Conservation (phyloP, 352 stramenopile species). For the Phytophthora vignae region DNA sequence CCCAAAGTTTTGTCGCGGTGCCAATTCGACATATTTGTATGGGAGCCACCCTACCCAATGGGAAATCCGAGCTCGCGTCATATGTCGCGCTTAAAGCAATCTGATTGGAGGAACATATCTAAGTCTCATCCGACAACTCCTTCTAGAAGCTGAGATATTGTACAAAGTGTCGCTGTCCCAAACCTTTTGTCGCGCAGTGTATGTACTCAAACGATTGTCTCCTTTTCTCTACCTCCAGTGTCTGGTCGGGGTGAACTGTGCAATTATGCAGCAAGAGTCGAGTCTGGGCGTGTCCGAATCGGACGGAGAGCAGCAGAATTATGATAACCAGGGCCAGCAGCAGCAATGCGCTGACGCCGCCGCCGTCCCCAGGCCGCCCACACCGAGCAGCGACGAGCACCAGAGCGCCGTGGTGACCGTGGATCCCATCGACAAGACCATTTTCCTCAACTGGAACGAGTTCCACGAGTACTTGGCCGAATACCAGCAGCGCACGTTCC, state of each 20-base stretch:
- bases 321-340: too few relatives aligned
- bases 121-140: too few relatives aligned
- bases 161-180: too few relatives aligned
- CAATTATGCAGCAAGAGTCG: slow-evolving; percentile 18
- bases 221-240: slow-evolving; percentile 11
- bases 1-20: too few relatives aligned
- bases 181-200: too few relatives aligned
- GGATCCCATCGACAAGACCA: slow-evolving; percentile 24
- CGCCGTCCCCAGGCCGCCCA: neutral
- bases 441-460: slow-evolving; percentile 36
- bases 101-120: too few relatives aligned
- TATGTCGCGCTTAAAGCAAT: too few relatives aligned
- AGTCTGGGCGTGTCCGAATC: slow-evolving; percentile 7
- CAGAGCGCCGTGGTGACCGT: slow-evolving; percentile 22
- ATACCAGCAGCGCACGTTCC: slow-evolving; percentile 42
- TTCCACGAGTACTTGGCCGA: slow-evolving; percentile 39
- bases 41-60: too few relatives aligned
- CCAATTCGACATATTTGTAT: too few relatives aligned
- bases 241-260: slow-evolving; percentile 31
- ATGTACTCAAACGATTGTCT: too few relatives aligned
- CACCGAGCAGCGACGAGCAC: slow-evolving; percentile 14
- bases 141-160: too few relatives aligned
- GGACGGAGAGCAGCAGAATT: neutral
- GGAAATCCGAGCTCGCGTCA: too few relatives aligned
- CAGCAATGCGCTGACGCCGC: neutral